Base-by-base conservation (phyloP, 139 green algal genomes). In the Coccomyxa sp. region DNA sequence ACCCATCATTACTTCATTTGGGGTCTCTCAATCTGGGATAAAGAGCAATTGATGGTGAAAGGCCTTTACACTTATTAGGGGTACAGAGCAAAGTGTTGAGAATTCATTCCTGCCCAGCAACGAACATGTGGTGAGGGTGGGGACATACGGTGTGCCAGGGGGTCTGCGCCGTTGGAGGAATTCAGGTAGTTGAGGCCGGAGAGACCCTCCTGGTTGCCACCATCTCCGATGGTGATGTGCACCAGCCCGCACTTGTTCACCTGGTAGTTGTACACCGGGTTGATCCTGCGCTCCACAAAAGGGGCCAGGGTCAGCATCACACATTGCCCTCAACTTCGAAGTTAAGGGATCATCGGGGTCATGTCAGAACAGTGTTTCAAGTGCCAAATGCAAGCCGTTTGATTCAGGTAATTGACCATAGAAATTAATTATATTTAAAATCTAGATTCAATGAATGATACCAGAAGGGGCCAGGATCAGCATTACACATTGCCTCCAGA, bases 151-250 rank as follows among this genome's bases (percentile, higher is more conserved):
- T 71, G 63, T 9, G 63, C 63, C 63, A 71, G 63, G 63, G 63
- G 18, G 63, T 21, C 18, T 21, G 63, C 63, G 63, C 63, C 63
- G 63, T 71, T 71, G 63, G 63, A 15, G 63, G 18, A 3, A 25
- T 21, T 28, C 18, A 14, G 18, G 45, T 75, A 80, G 38, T 68
- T 67, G 17, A 86, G 78, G 83, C 60, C 60, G n/a, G 78, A 83
- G n/a, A 91, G 85, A 13, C 93, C 94, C 83, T 97, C 94, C 15
- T 89, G 85, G 87, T 97, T 97, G 63, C 94, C 94, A n/a, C 91
- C 94, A 77, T 97, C 93, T 0, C 71, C 71, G 89, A 92, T 84
- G 71, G 83, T 87, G 71, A 96, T 88, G 88, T 96, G 85, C 3
- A 88, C 63, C 17, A 84, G 59, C 3, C 90, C 93, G 83, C 91